Evolutionary conservation across 441 rosid species (phyloP).

Genomic region (Biscutella auriculata): DNA sequence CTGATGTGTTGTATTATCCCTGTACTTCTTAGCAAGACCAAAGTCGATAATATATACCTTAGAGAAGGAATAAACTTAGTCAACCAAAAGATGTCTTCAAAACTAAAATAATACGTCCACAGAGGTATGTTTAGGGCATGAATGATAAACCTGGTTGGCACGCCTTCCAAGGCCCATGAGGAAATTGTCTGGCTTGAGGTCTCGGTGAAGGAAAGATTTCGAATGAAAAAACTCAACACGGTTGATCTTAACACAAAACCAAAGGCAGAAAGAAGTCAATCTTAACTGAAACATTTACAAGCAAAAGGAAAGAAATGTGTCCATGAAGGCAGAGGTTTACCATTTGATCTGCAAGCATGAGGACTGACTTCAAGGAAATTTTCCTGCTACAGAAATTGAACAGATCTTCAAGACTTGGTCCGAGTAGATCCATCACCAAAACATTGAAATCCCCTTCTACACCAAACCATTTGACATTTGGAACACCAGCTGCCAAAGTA

Average conservation of each 20-base stretch:
- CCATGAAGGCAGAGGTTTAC: slow-evolving; percentile 22
- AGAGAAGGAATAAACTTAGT: not conserved
- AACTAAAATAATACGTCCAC: not conserved
- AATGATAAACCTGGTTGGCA: slow-evolving; percentile 59
- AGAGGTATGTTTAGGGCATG: not conserved
- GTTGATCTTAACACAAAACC: slow-evolving; percentile 46
- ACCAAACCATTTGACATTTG: slow-evolving; percentile 85
- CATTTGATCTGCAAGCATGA: slow-evolving; percentile 97
- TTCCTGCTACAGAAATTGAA: slow-evolving; percentile 79
- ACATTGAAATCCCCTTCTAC: slow-evolving; percentile 85
- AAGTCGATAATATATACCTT: slow-evolving; percentile 89
- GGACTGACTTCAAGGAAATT: slow-evolving; percentile 76
- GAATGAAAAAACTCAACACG: slow-evolving; percentile 85
- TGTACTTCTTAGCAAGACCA: slow-evolving; percentile 88
- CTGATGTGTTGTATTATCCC: slow-evolving; percentile 70
- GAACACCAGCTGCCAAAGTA: slow-evolving; percentile 59
- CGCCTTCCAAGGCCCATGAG: slow-evolving; percentile 94
- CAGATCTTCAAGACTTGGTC: slow-evolving; percentile 88
- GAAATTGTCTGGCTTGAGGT: slow-evolving; percentile 92
- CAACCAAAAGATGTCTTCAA: not conserved
- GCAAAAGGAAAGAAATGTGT: not conserved
- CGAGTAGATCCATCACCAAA: slow-evolving; percentile 84
- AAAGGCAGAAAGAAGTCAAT: not conserved
- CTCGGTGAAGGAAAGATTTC: slow-evolving; percentile 84
- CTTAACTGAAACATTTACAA: not conserved